Evolutionary conservation across 2,329 filamentous ascomycete species (phyloP).

Genomic region (Plectosphaerella plurivora): DNA sequence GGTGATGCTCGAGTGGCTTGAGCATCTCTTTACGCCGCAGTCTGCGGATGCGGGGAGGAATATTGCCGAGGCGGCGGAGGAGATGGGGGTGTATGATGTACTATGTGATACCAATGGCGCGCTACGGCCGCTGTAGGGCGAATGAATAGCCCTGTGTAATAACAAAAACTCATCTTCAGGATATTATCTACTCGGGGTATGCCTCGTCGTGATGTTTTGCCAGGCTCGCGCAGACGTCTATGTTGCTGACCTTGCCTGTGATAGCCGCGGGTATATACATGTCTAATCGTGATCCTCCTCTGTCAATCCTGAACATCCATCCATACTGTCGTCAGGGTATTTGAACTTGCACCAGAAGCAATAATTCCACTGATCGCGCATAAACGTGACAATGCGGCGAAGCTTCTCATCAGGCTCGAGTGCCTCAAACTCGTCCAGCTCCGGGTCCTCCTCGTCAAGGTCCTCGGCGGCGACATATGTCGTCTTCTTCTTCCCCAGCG

Average conservation of each 20-base stretch:
- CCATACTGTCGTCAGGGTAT: slow-evolving; percentile 71
- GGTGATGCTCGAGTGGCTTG: slow-evolving; percentile 38
- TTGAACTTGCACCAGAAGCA: slow-evolving; percentile 95
- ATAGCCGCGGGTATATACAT: too few relatives aligned
- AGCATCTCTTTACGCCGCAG: slow-evolving; percentile 29
- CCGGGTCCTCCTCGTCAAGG: slow-evolving; percentile 72
- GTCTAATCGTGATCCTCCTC: slow-evolving; percentile 73
- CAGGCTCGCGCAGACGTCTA: too few relatives aligned
- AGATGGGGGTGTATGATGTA: slow-evolving; percentile 38
- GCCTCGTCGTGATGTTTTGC: too few relatives aligned
- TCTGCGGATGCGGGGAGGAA: slow-evolving; percentile 16
- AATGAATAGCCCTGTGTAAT: too few relatives aligned
- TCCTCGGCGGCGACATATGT: slow-evolving; percentile 60
- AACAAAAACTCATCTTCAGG: too few relatives aligned
- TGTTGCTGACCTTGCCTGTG: too few relatives aligned
- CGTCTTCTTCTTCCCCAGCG: slow-evolving; percentile 54
- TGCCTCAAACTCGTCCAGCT: slow-evolving; percentile 75
- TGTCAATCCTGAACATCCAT: slow-evolving; percentile 80
- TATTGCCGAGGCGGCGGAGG: slow-evolving; percentile 26
- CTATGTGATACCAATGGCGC: not conserved
- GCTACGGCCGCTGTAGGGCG: too few relatives aligned
- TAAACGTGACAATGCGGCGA: slow-evolving; percentile 58
- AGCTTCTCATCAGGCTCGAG: slow-evolving; percentile 65
- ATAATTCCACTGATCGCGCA: slow-evolving; percentile 71
- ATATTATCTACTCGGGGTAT: too few relatives aligned